phyloP scores from a whole-genome alignment of 2,329 filamentous ascomycete species.

The Exophiala bonariae region DNA sequence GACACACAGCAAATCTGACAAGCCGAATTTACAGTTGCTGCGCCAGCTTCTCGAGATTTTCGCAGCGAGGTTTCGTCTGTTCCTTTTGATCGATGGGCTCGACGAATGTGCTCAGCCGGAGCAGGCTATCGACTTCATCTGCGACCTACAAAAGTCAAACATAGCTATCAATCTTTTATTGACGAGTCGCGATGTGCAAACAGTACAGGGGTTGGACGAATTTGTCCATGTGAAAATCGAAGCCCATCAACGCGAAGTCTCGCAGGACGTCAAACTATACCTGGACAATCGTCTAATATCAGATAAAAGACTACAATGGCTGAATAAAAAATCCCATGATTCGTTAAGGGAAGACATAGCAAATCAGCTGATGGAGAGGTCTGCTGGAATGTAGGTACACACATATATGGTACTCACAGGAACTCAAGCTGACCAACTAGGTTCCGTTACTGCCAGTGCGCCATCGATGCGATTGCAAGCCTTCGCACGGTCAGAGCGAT shows the following conservation, averaged over 20 bases:
- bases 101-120: constrained; percentile 20
- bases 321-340: neutral
- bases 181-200: constrained; percentile 16
- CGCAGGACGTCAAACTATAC: constrained; percentile 18
- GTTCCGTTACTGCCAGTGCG: constrained; percentile 32
- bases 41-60: neutral
- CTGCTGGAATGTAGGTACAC: constrained; percentile 22
- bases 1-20: neutral
- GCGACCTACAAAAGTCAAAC: neutral
- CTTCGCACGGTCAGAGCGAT: constrained; percentile 21
- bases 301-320: constrained; percentile 10
- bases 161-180: constrained; percentile 11
- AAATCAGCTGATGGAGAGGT: constrained; percentile 30
- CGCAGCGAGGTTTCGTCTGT: neutral
- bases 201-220: constrained; percentile 2
- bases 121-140: constrained; percentile 10
- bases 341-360: constrained; percentile 12
- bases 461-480: constrained; percentile 27
- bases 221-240: neutral
- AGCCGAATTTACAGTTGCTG: neutral
- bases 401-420: neutral
- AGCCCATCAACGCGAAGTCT: constrained; percentile 9
- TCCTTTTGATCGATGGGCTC: constrained; percentile 21
- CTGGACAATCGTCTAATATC: constrained; percentile 8
- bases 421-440: constrained; percentile 12